Evolutionary conservation across 345 rosid genomes (phyloP).

Genomic region (Geranium brycei): DNA sequence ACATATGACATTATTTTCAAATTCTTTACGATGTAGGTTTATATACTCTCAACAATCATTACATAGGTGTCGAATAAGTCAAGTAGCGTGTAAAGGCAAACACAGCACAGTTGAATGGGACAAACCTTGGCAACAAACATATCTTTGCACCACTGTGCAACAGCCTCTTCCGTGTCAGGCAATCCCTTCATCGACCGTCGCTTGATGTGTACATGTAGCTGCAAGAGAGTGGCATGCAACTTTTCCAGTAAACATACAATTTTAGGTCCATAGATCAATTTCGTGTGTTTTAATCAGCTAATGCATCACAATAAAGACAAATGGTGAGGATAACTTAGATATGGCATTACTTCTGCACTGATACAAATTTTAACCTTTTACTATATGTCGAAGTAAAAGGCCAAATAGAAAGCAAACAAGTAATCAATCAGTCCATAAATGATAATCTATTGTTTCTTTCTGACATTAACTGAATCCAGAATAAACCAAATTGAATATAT

Average conservation of each 20-base stretch:
- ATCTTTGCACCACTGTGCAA: slow-evolving; percentile 95
- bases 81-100: neutral
- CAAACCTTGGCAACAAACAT: slow-evolving; percentile 68
- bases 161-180: slow-evolving; percentile 74
- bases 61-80: no score
- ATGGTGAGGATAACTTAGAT: neutral
- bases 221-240: slow-evolving; percentile 16
- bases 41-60: no score
- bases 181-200: slow-evolving; percentile 70
- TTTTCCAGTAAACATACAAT: neutral
- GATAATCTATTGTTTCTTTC: neutral
- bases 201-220: slow-evolving; percentile 72
- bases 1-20: neutral
- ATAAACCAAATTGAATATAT: neutral
- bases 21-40: no score
- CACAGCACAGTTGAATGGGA: neutral
- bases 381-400: neutral
- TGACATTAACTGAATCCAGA: neutral
- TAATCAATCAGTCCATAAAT: neutral
- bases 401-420: neutral
- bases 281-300: neutral
- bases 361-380: neutral
- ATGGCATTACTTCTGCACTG: neutral
- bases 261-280: neutral
- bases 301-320: neutral